Base-by-base conservation (phyloP, 768 basidiomycete genomes). In the Leccinum incarnatum region DNA sequence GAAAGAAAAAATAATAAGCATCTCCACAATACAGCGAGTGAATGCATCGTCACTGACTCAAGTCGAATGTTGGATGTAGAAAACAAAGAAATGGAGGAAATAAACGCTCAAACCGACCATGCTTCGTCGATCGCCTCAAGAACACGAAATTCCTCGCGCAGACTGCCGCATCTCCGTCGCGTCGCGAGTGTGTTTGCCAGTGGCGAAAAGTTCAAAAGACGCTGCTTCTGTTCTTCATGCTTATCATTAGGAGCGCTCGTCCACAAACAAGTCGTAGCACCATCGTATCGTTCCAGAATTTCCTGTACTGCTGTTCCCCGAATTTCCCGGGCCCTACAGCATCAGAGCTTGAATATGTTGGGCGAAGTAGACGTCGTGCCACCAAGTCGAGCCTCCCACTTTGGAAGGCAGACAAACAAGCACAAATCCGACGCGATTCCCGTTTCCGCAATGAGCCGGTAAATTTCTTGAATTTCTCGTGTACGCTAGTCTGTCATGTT, bases 131-230 rank as follows among this genome's bases (percentile, higher is more conserved):
- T 25, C 98, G 74, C 67, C 91, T 86, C 58, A 96, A 76, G 71
- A 83, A 95, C 1, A 97, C 96, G 70, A 98, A 98, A 69, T 97
- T 15, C 6, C 96, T 8, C 96, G 79, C 34, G 91, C 82, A 0
- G 97, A 96, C 66, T 98, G 96, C 94, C 95, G 98, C 76, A 98
- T 86, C 71, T 97, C 95, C 19, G 93, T 92, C 50, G 37, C 7
- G 37, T 27, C 25, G 25, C 25, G 17, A 98, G 73, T 0, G 92
- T 88, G 63, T 88, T 90, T 27, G 25, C 25, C 25, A 25, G 25
- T 0, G 96, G 95, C 0, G 95, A 79, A 67, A 19, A 19, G 19
- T 19, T 19, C 19, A 19, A 19, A 19, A 19, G 19, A 87, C 1
- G 50, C 82, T 78, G 50, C 58, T 74, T 25, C 15, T 21, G 19